A percentile compares a stretch with the other conserved stretches of the same genome.
phyloP scores from a whole-genome alignment of 2,329 filamentous ascomycete genomes.

The Arthroderma uncinatum region DNA sequence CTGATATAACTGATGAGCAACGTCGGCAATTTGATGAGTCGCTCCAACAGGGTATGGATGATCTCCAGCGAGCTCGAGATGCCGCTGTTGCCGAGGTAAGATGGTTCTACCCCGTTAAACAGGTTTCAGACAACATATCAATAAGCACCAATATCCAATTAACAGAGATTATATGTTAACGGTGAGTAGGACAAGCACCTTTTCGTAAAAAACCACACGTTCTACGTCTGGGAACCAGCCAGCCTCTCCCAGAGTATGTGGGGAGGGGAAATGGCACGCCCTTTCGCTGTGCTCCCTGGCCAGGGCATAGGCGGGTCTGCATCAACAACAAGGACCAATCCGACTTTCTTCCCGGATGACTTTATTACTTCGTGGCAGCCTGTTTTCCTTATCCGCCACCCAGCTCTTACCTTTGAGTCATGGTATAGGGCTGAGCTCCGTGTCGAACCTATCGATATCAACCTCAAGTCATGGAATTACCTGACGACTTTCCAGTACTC shows the following conservation, averaged over 20 bases:
- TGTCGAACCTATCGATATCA: slow-evolving; percentile 14
- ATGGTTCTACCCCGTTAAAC: no score
- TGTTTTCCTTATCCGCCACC: slow-evolving; percentile 31
- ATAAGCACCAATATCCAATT: neutral
- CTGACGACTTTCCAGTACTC: slow-evolving; percentile 25
- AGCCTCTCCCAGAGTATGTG: neutral
- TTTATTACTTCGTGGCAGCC: slow-evolving; percentile 24
- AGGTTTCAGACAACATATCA: no score
- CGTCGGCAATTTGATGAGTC: neutral
- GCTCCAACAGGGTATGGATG: neutral
- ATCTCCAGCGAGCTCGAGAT: neutral
- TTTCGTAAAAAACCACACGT: neutral
- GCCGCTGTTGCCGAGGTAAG: neutral
- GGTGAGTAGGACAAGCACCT: neutral
- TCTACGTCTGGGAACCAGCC: neutral
- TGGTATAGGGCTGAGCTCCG: slow-evolving; percentile 21
- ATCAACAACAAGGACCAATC: slow-evolving; percentile 15
- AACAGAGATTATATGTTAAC: neutral
- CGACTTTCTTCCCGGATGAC: slow-evolving; percentile 27
- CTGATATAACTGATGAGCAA: neutral
- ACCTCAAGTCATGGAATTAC: slow-evolving; percentile 13
- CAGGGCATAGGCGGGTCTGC: slow-evolving; percentile 10
- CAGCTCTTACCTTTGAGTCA: slow-evolving; percentile 30
- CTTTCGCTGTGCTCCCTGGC: neutral
- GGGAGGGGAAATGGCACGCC: neutral